Evolutionary conservation across 2,329 filamentous ascomycete species (phyloP), one percentile per base, ranked within the genome.

Genomic region (Cytospora piceae): DNA sequence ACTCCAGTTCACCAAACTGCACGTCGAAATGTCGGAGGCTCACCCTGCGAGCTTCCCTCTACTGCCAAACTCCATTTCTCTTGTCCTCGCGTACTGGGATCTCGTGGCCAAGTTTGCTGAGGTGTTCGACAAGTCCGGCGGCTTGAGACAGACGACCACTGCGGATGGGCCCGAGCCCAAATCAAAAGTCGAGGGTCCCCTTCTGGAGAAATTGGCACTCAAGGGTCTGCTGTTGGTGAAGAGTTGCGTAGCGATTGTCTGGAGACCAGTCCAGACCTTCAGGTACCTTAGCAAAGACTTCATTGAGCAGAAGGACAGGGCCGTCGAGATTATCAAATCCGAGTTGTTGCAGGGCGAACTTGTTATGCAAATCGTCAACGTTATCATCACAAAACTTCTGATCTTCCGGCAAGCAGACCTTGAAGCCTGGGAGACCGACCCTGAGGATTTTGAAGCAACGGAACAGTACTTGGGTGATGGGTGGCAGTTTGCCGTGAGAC

Each of bases 381-480:
- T 90, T 15, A 87, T 97, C 64, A 91, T 99, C 60, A 93, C 91
- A 0, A 89, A 90, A 71, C 92, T 97, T 70, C 95, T 99, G 74
- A 85, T 95, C 46, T 95, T 98, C 76, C 87, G 93, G 39, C 86
- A 90, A 66, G 87, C 88, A 60, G 95, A 99, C 76, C 85, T 98
- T 0, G 88, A 93, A 68, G 90, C 93, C 65, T 99, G 95, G 95
- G 90, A 96, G 74, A 90, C 96, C 73, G 93, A 97, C 65, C 93
- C 94, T 0, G 93, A 99, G 75, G 93, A 96, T 62, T 99, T 95
- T 94, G 94, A 97, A 76, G 89, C 91, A 69, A 88, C 90, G 72
- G 93, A 97, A 79, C 93, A 96, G 72, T 91, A 90, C 67, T 87
- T 92, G 66, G 89, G 91, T 42, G 91, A 93, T 71, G 92, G 91